Evolutionary conservation across 2,329 filamentous ascomycete species (phyloP), one percentile per base, ranked within the genome.

Genomic region (Arthrobotrys iridis): DNA sequence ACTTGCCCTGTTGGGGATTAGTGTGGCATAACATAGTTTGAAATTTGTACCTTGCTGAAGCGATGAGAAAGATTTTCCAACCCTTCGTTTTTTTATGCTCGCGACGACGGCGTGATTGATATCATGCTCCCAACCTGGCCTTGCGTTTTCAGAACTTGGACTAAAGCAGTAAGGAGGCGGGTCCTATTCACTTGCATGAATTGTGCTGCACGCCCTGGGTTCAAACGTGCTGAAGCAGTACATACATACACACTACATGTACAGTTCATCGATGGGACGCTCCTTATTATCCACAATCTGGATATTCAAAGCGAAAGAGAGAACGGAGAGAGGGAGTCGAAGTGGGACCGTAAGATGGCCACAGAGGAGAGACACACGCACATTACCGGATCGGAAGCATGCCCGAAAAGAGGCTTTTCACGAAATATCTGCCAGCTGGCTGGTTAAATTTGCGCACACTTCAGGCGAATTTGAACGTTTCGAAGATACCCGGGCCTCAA

Each of bases 251-350:
- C 30, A 64, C 37, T 64, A 64, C 59, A 66, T 74, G 70, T 66
- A 74, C 71, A 75, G 62, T 57, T 75, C 71, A 75, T 68, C 57
- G 68, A 74, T 63, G 63, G 71, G 48, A 50, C 48, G 63, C 57
- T 63, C 55, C 70, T 75, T 59, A 63, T 75, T 75, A 75, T 68
- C 71, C 71, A 75, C 71, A 75, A 52, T 75, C 68, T 75, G 71
- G 71, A 75, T 68, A 75, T 75, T 75, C 71, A 75, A 75, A 75
- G 71, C 71, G 71, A 75, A 68, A 68, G 46, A 67, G 30, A 63
- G 46, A 52, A 26, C 13, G 46, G 66, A 68, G 55, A 60, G 43
- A 52, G 10, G 30, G 46, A 43, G 52, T 74, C 62, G 46, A 74
- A 41, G 71, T 75, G 71, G 71, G 71, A 64, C 71, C 20, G 43